These are phyloP conservation scores for Trichoderma gracile DNA, from an alignment of 2,329 filamentous ascomycete genomes.

Conservation along the genomic window DNA sequence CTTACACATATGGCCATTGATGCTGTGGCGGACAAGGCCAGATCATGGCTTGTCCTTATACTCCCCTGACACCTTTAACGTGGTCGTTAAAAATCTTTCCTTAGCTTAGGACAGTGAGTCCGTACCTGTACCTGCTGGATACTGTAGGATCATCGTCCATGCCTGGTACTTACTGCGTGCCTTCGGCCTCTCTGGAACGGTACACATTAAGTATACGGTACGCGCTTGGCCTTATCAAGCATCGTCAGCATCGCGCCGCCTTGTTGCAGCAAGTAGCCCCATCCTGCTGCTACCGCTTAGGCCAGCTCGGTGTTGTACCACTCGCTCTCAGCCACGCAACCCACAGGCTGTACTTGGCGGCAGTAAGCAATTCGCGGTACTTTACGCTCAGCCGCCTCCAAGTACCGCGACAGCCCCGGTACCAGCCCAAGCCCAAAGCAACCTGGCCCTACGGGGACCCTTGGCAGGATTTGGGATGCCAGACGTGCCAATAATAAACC, in stretches of 20 bases:
- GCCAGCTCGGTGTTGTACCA: neutral
- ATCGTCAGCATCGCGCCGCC: conserved; percentile 17
- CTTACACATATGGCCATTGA: too few species aligned
- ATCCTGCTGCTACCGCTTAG: neutral
- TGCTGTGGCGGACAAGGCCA: too few species aligned
- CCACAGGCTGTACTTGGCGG: neutral
- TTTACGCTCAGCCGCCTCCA: conserved; percentile 5
- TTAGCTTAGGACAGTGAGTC: too few species aligned
- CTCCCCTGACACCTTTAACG: neutral
- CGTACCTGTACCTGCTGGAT: neutral
- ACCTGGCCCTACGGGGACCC: conserved; percentile 23
- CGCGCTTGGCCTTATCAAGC: conserved; percentile 19
- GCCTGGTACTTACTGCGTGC: neutral
- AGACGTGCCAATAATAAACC: conserved; percentile 22
- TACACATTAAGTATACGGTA: conserved; percentile 14
- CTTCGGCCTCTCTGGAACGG: neutral
- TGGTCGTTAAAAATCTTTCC: too few species aligned
- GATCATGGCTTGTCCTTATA: neutral
- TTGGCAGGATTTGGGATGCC: conserved; percentile 4
- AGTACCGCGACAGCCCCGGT: neutral
- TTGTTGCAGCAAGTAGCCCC: conserved; percentile 2
- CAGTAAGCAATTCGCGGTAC: neutral
- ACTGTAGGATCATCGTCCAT: neutral
- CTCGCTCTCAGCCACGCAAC: conserved; percentile 3
- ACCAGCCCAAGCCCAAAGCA: conserved; percentile 3